phyloP scores from a whole-genome alignment of 305 asterid genomes.

The Fraxinus paxiana region DNA sequence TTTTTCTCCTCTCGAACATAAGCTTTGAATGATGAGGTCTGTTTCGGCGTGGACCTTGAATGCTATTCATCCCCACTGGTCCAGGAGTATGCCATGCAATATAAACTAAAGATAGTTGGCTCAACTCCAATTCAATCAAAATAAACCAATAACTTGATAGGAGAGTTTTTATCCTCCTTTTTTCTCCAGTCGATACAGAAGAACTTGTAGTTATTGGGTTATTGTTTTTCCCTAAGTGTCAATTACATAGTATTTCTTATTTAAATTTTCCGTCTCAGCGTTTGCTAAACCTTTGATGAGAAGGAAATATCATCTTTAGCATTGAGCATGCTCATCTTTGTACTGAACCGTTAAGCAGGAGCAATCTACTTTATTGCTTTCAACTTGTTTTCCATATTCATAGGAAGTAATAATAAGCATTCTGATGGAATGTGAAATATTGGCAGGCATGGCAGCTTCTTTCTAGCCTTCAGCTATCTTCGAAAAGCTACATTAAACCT shows the following conservation, averaged over 20 bases:
- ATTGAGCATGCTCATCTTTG: slow-evolving; percentile 12
- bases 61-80: neutral
- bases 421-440: slow-evolving; percentile 24
- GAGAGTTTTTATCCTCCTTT: neutral
- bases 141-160: neutral
- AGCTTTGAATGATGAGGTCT: neutral
- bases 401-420: slow-evolving; percentile 7
- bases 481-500: slow-evolving; percentile 62
- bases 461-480: slow-evolving; percentile 61
- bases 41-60: neutral
- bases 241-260: neutral
- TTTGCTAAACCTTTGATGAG: slow-evolving; percentile 3
- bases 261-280: slow-evolving; percentile 1
- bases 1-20: neutral
- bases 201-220: neutral
- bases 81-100: neutral
- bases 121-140: neutral
- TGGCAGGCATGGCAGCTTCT: slow-evolving; percentile 86
- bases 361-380: slow-evolving; percentile 11
- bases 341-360: neutral
- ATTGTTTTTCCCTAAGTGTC: neutral
- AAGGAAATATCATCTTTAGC: slow-evolving; percentile 12
- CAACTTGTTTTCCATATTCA: slow-evolving; percentile 8
- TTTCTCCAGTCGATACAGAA: neutral
- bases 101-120: neutral